Base-by-base conservation (phyloP, 2,329 filamentous ascomycete species). In the Alternaria sp. region DNA sequence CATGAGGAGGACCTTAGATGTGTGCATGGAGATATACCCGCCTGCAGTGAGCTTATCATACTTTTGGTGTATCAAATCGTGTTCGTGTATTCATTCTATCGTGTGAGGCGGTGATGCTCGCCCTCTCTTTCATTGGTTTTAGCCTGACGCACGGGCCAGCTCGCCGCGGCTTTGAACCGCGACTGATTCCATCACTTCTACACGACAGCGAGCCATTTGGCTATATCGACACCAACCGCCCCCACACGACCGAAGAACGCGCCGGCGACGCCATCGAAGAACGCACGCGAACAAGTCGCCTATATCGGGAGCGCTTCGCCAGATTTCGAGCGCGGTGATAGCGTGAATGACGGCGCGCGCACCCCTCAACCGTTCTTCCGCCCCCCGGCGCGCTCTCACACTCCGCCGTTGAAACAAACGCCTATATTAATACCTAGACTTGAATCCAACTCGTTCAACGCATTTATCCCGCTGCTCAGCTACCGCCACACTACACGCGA, bases 331-430 rank as follows among this genome's bases (percentile, higher is more conserved):
- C 61, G 48, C 54, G 64, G 56, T 49, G 41, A 62, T 43, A 59
- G 66, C 53, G 66, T 70, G 62, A 50, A 72, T 72, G 68, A 70
- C 67, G 67, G 59, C 61, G 57, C 50, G 62, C 63, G 57, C 63
- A 60, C 57, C 54, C 54, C 63, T 60, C 62, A 34, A 60, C 54
- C 45, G 54, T 56, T 63, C 60, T 63, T 46, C 57, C 60, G 64
- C 62, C 58, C 22, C 50, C 61, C 62, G 60, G 66, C 55, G 64
- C 63, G 60, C 64, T 45, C 67, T 64, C 56, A 66, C 54, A 52
- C 32, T 38, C 41, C 45, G 48, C 51, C 18, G n/a, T 5, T 57
- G 52, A 50, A 45, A 45, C 18, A 41, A 18, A 30, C 46, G 54
- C 59, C 46, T 53, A 44, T 60, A 55, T 52, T 43, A 18, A 34